These are phyloP conservation scores for Mercurialis annua DNA, from an alignment of 345 rosid species.

Conservation along the genomic window DNA sequence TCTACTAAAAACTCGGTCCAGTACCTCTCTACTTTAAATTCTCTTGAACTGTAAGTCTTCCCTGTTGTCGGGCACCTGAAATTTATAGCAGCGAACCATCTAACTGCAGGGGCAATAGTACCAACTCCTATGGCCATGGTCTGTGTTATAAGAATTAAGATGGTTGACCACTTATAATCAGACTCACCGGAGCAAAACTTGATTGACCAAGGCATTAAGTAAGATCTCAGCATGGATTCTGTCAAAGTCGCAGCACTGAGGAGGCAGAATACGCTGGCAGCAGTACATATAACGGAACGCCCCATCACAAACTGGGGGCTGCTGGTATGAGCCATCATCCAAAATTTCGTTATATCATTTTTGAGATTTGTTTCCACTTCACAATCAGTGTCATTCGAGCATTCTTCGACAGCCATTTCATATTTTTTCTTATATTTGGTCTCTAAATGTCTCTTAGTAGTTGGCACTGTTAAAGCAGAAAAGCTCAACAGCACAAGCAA, in stretches of 20 bases:
- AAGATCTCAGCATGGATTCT: conserved; percentile 62
- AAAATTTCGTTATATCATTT: conserved; percentile 53
- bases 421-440: conserved; percentile 53
- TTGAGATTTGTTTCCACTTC: conserved; percentile 39
- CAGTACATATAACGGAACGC: conserved; percentile 73
- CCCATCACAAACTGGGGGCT: conserved; percentile 84
- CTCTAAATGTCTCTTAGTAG: conserved; percentile 50
- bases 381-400: conserved; percentile 32
- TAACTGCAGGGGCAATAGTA: conserved; percentile 57
- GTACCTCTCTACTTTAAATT: conserved; percentile 55
- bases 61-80: conserved; percentile 56
- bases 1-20: conserved; percentile 62
- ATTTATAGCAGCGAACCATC: conserved; percentile 78
- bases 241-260: conserved; percentile 50
- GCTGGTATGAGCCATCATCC: conserved; percentile 93
- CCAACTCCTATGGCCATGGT: conserved; percentile 59
- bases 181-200: conserved; percentile 65
- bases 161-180: conserved; percentile 78
- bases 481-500: conserved; percentile 54
- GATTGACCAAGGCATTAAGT: conserved; percentile 49
- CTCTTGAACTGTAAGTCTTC: conserved; percentile 22
- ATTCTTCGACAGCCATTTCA: conserved; percentile 51
- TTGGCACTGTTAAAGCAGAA: conserved; percentile 54
- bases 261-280: conserved; percentile 79
- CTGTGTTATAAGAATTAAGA: conserved; percentile 53